phyloP scores from a whole-genome alignment of 768 basidiomycete genomes.

The Amanita jacksonii region DNA sequence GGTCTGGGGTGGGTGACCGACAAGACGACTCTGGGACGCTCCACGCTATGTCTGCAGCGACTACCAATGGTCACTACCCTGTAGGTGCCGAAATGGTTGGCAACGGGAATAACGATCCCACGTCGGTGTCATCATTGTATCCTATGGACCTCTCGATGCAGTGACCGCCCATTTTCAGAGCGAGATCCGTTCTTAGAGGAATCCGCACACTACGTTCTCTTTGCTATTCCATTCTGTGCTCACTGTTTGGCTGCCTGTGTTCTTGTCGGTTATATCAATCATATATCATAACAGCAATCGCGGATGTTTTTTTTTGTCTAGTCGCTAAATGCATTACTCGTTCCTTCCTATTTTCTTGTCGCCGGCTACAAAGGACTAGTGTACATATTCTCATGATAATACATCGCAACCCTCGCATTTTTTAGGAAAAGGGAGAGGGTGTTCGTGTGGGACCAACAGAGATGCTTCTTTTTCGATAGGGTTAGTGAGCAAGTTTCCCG shows the following conservation, averaged over 20 bases:
- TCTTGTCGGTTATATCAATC: neutral
- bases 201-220: neutral
- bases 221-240: too few relatives aligned
- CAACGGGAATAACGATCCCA: neutral
- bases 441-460: neutral
- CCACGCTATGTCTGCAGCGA: neutral
- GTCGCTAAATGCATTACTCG: too few relatives aligned
- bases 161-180: neutral
- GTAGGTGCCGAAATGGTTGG: neutral
- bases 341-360: too few relatives aligned
- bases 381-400: too few relatives aligned
- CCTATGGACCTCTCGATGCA: neutral
- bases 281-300: neutral
- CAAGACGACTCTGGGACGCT: neutral
- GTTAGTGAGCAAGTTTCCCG: neutral
- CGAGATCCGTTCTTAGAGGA: too few relatives aligned
- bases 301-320: too few relatives aligned
- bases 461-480: neutral
- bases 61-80: neutral
- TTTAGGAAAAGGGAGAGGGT: neutral
- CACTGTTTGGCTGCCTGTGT: too few relatives aligned
- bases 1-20: neutral
- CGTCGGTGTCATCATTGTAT: neutral
- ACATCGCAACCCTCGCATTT: too few relatives aligned
- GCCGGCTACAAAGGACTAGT: too few relatives aligned